Conservation (phyloP, 805 yeast genomes). For the Candida dendrica region DNA sequence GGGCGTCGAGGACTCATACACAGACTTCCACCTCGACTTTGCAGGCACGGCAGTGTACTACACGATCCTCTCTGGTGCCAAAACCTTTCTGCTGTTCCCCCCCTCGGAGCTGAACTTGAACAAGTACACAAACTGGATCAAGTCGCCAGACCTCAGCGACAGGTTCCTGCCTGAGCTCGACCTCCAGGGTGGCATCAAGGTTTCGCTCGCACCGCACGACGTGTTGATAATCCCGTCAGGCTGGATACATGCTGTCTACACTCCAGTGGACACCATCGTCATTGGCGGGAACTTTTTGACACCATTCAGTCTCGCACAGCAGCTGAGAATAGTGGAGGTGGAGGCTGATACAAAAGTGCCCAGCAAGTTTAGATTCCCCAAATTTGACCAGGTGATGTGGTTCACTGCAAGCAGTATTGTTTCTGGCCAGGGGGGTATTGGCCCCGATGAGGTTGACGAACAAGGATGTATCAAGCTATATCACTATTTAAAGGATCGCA, state of each 20-base stretch:
- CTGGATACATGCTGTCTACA: conserved; percentile 87
- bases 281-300: conserved; percentile 87
- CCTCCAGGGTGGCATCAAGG: conserved; percentile 42
- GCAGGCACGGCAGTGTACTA: conserved; percentile 92
- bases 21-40: conserved; percentile 89
- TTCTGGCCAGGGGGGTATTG: not conserved
- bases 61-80: conserved; percentile 69
- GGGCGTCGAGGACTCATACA: conserved; percentile 75
- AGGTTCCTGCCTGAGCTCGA: conserved; percentile 53
- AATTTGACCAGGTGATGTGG: conserved; percentile 67
- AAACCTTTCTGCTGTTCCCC: conserved; percentile 71
- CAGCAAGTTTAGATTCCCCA: conserved; percentile 69
- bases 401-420: conserved; percentile 34
- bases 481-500: conserved; percentile 3
- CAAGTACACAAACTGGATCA: conserved; percentile 68
- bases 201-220: conserved; percentile 56
- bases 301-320: conserved; percentile 45
- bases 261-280: conserved; percentile 74
- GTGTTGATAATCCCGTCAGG: conserved; percentile 82
- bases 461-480: conserved; percentile 3
- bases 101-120: conserved; percentile 60
- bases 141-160: conserved; percentile 49
- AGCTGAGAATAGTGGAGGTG: conserved; percentile 51
- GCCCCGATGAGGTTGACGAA: conserved; percentile 6
- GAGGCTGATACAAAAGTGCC: conserved; percentile 71